These are phyloP conservation scores for Clonostachys rosea DNA, from an alignment of 2,329 filamentous ascomycete species.

Conservation along the genomic window DNA sequence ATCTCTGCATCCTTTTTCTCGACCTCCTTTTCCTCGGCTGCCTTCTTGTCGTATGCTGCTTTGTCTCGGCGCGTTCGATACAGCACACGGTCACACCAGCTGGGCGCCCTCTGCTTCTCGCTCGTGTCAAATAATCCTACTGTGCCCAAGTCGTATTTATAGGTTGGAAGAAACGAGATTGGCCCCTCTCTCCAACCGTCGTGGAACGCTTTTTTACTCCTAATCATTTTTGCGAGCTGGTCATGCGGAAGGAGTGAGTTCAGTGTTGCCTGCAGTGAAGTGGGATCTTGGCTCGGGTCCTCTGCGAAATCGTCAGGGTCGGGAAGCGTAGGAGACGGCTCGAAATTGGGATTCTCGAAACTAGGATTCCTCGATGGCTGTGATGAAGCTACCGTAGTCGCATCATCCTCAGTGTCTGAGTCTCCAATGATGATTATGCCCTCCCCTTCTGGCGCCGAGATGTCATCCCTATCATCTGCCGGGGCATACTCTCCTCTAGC, in stretches of 20 bases:
- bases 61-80: constrained; percentile 74
- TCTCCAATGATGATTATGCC: constrained; percentile 41
- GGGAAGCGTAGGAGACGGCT: constrained; percentile 40
- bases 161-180: constrained; percentile 87
- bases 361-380: constrained; percentile 11
- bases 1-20: constrained; percentile 78
- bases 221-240: constrained; percentile 73
- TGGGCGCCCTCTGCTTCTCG: constrained; percentile 87
- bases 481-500: constrained; percentile 72
- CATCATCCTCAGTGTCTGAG: constrained; percentile 42
- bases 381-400: constrained; percentile 21
- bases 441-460: constrained; percentile 31
- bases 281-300: constrained; percentile 71
- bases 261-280: constrained; percentile 83
- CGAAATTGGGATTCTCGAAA: constrained; percentile 24
- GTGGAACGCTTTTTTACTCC: constrained; percentile 73
- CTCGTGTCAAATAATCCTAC: constrained; percentile 90
- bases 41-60: constrained; percentile 57
- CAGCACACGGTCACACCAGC: constrained; percentile 94
- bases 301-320: constrained; percentile 63
- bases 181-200: constrained; percentile 89
- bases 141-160: constrained; percentile 97
- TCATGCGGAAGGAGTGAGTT: constrained; percentile 86
- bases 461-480: constrained; percentile 28
- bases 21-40: constrained; percentile 60